phyloP scores from a whole-genome alignment of 2,329 filamentous ascomycete genomes.

The Elsinoe perseae region DNA sequence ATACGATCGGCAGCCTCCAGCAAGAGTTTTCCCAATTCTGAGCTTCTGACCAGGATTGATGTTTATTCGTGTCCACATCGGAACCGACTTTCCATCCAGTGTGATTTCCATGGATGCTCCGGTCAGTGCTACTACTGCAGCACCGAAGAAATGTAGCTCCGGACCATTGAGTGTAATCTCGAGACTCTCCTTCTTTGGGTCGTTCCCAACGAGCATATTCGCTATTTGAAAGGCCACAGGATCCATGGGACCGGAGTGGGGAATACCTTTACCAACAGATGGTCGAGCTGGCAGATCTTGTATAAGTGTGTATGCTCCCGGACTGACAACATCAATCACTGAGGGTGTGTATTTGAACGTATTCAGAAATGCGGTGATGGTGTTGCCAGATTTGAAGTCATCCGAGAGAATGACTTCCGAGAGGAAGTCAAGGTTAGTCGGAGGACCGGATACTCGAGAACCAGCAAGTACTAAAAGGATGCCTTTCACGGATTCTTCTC shows the following conservation, averaged over 20 bases:
- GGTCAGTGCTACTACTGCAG: conserved; percentile 50
- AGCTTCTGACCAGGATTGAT: conserved; percentile 46
- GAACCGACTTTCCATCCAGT: conserved; percentile 42
- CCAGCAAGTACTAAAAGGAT: conserved; percentile 39
- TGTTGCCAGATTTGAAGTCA: conserved; percentile 44
- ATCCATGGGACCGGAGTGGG: conserved; percentile 56
- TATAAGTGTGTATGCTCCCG: conserved; percentile 51
- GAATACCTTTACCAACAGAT: conserved; percentile 50
- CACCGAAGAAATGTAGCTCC: conserved; percentile 48
- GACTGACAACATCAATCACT: conserved; percentile 50
- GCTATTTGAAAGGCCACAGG: conserved; percentile 50
- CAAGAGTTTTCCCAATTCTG: conserved; percentile 48
- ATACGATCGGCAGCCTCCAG: conserved; percentile 50
- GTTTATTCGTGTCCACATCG: conserved; percentile 50
- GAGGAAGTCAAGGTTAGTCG: conserved; percentile 52
- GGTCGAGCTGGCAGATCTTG: conserved; percentile 54
- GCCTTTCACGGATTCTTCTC: conserved; percentile 37
- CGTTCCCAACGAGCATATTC: conserved; percentile 54
- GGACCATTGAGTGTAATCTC: conserved; percentile 56
- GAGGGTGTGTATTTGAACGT: conserved; percentile 43
- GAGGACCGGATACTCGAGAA: conserved; percentile 46
- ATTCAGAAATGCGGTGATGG: conserved; percentile 50
- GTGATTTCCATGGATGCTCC: conserved; percentile 48
- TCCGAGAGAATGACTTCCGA: conserved; percentile 41
- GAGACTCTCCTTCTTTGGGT: conserved; percentile 44